Percentiles rank a stretch among this genome's conserved stretches.
Conservation (phyloP, 23 red algal species). For the Gracilaria caudata region DNA sequence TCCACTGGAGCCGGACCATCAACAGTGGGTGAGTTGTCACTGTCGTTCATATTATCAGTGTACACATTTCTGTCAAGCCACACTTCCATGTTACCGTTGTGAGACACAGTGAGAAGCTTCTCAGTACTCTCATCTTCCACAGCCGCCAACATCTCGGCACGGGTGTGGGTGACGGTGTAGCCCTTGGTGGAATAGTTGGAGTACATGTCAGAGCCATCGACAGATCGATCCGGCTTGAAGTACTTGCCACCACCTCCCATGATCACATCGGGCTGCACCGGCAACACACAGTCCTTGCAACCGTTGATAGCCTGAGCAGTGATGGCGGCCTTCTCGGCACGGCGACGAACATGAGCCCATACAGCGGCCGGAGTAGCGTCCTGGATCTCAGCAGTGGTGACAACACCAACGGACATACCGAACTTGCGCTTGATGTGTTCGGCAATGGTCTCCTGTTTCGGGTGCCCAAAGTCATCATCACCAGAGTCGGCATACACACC, state of each 20-base stretch:
- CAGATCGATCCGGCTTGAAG: constrained; percentile 32
- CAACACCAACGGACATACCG: constrained; percentile 66
- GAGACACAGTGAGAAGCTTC: constrained; percentile 60
- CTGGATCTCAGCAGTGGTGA: constrained; percentile 63
- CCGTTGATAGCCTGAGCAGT: constrained; percentile 67
- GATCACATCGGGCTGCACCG: constrained; percentile 54
- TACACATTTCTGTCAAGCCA: constrained; percentile 73
- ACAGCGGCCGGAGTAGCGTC: constrained; percentile 61
- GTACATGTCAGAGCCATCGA: constrained; percentile 64
- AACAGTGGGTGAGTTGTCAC: constrained; percentile 23
- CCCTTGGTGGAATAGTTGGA: constrained; percentile 25
- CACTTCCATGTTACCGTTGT: constrained; percentile 58
- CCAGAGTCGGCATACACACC: constrained; percentile 64
- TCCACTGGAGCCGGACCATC: constrained; percentile 17
- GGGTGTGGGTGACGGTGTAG: constrained; percentile 65
- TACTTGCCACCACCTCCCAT: constrained; percentile 64
- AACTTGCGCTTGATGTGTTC: constrained; percentile 55
- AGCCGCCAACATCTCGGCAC: constrained; percentile 46
- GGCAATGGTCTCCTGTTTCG: constrained; percentile 56
- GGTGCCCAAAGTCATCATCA: constrained; percentile 44
- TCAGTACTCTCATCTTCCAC: constrained; percentile 42
- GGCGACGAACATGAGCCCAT: constrained; percentile 47
- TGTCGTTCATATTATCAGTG: constrained; percentile 54
- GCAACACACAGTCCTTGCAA: constrained; percentile 38
- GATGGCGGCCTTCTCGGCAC: constrained; percentile 64